These are phyloP conservation scores for Hypoxylon intermedium DNA, from an alignment of 495 filamentous ascomycete genomes.

Conservation along the genomic window DNA sequence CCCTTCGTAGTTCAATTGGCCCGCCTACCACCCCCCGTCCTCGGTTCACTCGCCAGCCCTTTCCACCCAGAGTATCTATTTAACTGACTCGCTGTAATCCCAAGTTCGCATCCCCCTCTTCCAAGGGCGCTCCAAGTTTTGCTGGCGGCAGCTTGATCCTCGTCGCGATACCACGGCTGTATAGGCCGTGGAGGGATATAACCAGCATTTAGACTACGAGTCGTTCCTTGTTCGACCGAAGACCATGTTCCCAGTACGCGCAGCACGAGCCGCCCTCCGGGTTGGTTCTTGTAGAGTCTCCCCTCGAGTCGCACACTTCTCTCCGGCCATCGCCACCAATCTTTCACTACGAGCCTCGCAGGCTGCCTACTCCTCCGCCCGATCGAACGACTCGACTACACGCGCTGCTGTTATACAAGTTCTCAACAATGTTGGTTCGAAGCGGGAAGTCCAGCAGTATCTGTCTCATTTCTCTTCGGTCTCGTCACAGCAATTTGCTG, in stretches of 20 bases:
- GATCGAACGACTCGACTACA: slow-evolving; percentile 62
- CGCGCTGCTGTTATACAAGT: slow-evolving; percentile 91
- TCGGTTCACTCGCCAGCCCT: background rate
- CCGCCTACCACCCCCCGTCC: slow-evolving; percentile 2
- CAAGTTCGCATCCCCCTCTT: slow-evolving; percentile 20
- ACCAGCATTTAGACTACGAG: slow-evolving; percentile 11
- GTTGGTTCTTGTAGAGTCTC: slow-evolving; percentile 53
- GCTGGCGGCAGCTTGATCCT: slow-evolving; percentile 35
- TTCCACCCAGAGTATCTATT: slow-evolving; percentile 8
- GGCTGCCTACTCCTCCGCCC: slow-evolving; percentile 45
- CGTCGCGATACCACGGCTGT: slow-evolving; percentile 37
- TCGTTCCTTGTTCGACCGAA: slow-evolving; percentile 6
- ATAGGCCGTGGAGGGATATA: slow-evolving; percentile 35
- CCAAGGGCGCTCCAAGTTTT: slow-evolving; percentile 26
- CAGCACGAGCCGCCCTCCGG: slow-evolving; percentile 43
- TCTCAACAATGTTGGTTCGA: slow-evolving; percentile 94
- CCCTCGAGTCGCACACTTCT: slow-evolving; percentile 45
- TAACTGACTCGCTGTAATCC: slow-evolving; percentile 24
- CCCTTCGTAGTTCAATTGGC: slow-evolving; percentile 27
- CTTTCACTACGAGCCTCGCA: slow-evolving; percentile 38
- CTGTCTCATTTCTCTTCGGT: slow-evolving; percentile 97
- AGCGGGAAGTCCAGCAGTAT: slow-evolving; percentile 97
- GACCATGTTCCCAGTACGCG: slow-evolving; percentile 31
- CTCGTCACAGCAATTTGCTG: slow-evolving; percentile 96
- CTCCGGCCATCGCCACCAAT: slow-evolving; percentile 34